Percentiles rank a stretch among this genome's conserved stretches.
phyloP scores from a whole-genome alignment of 1,284 basidiomycete species.

The Ustilago lituana region DNA sequence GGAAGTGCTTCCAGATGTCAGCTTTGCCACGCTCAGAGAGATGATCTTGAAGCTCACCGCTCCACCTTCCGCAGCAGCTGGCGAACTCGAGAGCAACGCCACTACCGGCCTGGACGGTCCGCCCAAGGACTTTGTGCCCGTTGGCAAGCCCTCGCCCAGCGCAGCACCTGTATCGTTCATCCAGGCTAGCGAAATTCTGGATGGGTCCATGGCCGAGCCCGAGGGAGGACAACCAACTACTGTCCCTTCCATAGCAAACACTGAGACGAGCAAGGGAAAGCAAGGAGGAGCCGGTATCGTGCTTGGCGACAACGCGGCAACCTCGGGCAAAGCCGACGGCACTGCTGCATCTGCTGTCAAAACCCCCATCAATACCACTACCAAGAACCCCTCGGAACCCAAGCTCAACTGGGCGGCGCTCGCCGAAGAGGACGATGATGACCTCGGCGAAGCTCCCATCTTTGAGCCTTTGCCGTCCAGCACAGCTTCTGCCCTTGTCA shows the following conservation, averaged over 20 bases:
- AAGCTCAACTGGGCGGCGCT: slow-evolving; percentile 49
- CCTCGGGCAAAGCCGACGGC: slow-evolving; percentile 21
- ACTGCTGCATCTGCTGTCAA: slow-evolving; percentile 22
- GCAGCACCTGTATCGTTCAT: slow-evolving; percentile 42
- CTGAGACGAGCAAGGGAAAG: slow-evolving; percentile 20
- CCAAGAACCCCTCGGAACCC: slow-evolving; percentile 12
- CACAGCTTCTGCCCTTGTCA: slow-evolving; percentile 33
- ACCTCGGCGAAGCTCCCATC: slow-evolving; percentile 41
- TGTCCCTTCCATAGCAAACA: slow-evolving; percentile 12
- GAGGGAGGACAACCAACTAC: slow-evolving; percentile 26
- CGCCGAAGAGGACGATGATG: slow-evolving; percentile 48
- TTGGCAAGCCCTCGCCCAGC: slow-evolving; percentile 5
- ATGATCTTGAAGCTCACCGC: slow-evolving; percentile 48
- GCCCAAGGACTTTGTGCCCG: slow-evolving; percentile 18
- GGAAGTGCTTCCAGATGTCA: slow-evolving; percentile 38
- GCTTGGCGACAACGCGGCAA: slow-evolving; percentile 8
- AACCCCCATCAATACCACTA: slow-evolving; percentile 31
- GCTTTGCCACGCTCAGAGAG: slow-evolving; percentile 25
- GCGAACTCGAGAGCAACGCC: background rate
- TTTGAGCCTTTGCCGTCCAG: slow-evolving; percentile 33
- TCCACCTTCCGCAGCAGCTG: slow-evolving; percentile 20
- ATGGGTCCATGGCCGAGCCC: slow-evolving; percentile 19
- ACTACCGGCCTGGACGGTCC: slow-evolving; percentile 22
- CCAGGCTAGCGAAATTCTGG: slow-evolving; percentile 40
- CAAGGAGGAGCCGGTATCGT: slow-evolving; percentile 24